Evolutionary conservation across 768 basidiomycete genomes (phyloP), one percentile per base, ranked within the genome.

Genomic region (Hemileccinum rubropunctum): DNA sequence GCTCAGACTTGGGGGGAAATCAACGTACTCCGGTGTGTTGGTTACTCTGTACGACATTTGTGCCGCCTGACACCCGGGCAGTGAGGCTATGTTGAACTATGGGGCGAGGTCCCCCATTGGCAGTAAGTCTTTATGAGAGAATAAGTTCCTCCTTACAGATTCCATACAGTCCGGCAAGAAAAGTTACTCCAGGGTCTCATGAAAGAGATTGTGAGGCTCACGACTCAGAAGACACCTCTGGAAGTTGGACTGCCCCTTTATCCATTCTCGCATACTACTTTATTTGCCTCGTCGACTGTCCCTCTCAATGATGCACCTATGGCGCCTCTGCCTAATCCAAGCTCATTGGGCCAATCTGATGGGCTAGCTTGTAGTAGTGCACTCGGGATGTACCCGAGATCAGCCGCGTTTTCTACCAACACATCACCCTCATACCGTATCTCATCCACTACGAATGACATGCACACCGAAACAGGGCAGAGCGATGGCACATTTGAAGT

Each of bases 1-100:
- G 81, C 85, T 27, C 82, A 82, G 1, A 84, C 87, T 10, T 93
- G 91, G 90, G 87, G 87, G 1, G 89, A 92, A 67, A 91, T 93
- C 63, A 92, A 93, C 54, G 78, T 88, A 2, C 71, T 92, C 42
- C 77, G 89, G 89, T 87, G 58, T 32, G 77, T 52, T 42, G 10
- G 20, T 30, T n/a, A 34, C 32, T 30, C 26, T 34, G 33, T 35
- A 35, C 36, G 37, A 34, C 13, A 51, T 38, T 27, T 32, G 40
- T 48, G 8, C 40, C 43, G 27, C 33, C 48, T 61, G 40, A 58
- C 42, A 32, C 21, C 26, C 9, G 26, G 56, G 30, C 59, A 91
- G 90, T 52, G 85, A 84, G 59, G 91, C 91, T 1, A 90, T 93
- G 88, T 72, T 90, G 63, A 83, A 79, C 53, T 93, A 89, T 59